These are phyloP conservation scores for Diospyros lotus DNA, from an alignment of 148 eudicot species.

Conservation along the genomic window DNA sequence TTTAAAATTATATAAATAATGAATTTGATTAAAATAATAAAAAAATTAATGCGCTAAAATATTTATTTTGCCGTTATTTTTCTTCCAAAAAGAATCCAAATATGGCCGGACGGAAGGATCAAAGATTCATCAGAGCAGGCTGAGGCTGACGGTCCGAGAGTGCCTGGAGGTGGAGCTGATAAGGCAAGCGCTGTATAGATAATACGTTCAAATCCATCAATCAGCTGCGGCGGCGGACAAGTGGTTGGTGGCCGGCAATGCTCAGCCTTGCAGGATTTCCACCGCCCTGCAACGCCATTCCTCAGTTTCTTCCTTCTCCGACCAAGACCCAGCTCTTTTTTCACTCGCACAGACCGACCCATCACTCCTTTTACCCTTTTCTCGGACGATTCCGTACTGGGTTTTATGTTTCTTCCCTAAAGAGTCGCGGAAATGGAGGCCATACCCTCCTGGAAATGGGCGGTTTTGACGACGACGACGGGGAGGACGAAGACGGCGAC, in stretches of 20 bases:
- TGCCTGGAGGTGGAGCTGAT: too few relatives aligned
- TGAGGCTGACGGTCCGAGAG: too few relatives aligned
- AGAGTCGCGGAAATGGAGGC: constrained; percentile 26
- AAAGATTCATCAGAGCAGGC: too few relatives aligned
- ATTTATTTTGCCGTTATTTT: too few relatives aligned
- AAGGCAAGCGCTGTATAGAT: too few relatives aligned
- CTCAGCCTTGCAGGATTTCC: constrained; percentile 35
- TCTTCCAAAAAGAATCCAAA: too few relatives aligned
- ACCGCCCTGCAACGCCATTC: constrained; percentile 16
- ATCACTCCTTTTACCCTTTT: constrained; percentile 16
- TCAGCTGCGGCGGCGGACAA: too few relatives aligned
- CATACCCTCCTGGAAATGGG: constrained; percentile 20
- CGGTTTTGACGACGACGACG: constrained; percentile 30
- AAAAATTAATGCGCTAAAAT: too few relatives aligned
- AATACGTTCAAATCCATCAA: too few relatives aligned
- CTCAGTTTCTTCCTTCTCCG: constrained; percentile 17
- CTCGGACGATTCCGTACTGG: constrained; percentile 29
- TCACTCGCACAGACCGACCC: constrained; percentile 21
- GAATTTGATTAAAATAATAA: too few relatives aligned
- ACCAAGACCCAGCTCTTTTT: constrained; percentile 19
- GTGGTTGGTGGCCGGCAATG: constrained; percentile 28
- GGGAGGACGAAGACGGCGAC: constrained; percentile 26
- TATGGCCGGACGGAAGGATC: too few relatives aligned
- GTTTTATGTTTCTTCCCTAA: constrained; percentile 37
- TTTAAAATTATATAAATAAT: too few relatives aligned